Evolutionary conservation across 257 asterid species (phyloP), one percentile per base, ranked within the genome.

Genomic region (Solanum neorickii): DNA sequence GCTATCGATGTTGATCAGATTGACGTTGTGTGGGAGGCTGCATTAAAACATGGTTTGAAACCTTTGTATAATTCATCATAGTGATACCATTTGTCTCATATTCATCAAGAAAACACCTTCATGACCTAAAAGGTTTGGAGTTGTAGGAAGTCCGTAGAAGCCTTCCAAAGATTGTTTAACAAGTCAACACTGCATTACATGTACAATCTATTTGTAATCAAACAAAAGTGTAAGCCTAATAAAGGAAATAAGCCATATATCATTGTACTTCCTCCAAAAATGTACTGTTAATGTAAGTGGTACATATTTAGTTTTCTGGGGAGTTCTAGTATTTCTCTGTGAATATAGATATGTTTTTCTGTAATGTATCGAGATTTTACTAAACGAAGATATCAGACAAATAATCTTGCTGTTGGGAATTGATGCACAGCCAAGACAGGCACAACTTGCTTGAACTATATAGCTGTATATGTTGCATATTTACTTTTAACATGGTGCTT

Each of bases 11-110:
- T 96, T 4, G 98, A 95, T 68, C 95, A 91, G 88, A 96, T 96
- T 88, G 99, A 93, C 86, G 90, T 93, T 21, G 99, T 94, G 15
- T 95, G 98, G 99, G 87, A 96, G 87, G 99, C 99, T 91, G 98
- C 99, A 80, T 89, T 95, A n/a, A 94, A 75, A 87, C 95, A 95
- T 89, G 99, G 98, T 39, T 84, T 95, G 65, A 94, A 91, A 88
- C 98, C 98, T 25, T 52, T 91, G 83, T 94, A 91, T 92, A 56
- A 84, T 82, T 82, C 85, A 49, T 12, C 31, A 49, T 31, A 82
- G 85, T 49, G 42, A 31, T 29, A 31, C 69, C 69, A 82, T 82
- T 27, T 31, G 14, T 29, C 44, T 29, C 29, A 27, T 47, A 4
- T 29, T 82, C 68, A 10, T 82, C 44, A 18, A 5, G 7, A 49